phyloP scores from a whole-genome alignment of 2,329 filamentous ascomycete genomes.

The Fusarium stilboides region DNA sequence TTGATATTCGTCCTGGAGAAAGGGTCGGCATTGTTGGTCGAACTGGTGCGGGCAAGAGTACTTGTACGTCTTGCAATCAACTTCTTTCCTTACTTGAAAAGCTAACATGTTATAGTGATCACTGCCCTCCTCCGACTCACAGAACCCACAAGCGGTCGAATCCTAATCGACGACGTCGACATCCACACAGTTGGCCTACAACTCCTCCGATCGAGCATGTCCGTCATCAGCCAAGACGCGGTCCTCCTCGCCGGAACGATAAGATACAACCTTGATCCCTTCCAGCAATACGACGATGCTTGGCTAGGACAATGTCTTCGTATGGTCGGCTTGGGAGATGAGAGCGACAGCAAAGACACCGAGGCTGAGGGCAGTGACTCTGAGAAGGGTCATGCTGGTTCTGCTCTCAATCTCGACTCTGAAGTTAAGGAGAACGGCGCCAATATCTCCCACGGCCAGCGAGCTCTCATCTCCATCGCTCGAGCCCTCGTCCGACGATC shows the following conservation, averaged over 20 bases:
- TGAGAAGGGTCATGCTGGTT: background rate
- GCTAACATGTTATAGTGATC: slow-evolving; percentile 10
- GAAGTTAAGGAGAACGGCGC: slow-evolving; percentile 36
- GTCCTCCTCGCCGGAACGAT: slow-evolving; percentile 30
- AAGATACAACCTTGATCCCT: slow-evolving; percentile 33
- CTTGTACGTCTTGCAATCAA: background rate
- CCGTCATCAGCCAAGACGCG: slow-evolving; percentile 36
- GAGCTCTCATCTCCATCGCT: slow-evolving; percentile 29
- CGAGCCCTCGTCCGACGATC: slow-evolving; percentile 24
- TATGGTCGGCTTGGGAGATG: slow-evolving; percentile 7
- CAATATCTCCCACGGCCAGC: slow-evolving; percentile 32
- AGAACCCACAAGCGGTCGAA: slow-evolving; percentile 27
- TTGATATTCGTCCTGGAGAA: slow-evolving; percentile 24
- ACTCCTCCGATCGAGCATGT: slow-evolving; percentile 25
- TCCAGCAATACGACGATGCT: slow-evolving; percentile 29
- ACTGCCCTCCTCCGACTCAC: slow-evolving; percentile 24
- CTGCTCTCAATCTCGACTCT: slow-evolving; percentile 10
- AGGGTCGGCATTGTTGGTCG: slow-evolving; percentile 31
- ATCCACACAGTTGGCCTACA: slow-evolving; percentile 30
- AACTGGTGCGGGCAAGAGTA: slow-evolving; percentile 34
- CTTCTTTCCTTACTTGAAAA: too few species aligned
- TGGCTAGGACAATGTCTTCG: slow-evolving; percentile 28
- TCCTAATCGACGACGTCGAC: slow-evolving; percentile 28
- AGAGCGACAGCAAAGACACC: background rate
- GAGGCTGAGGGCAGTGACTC: background rate